A percentile compares a stretch with the other conserved stretches of the same genome.
Conservation (phyloP, 192 early-diverging fungal genomes). For the Ambispora gerdemannii region DNA sequence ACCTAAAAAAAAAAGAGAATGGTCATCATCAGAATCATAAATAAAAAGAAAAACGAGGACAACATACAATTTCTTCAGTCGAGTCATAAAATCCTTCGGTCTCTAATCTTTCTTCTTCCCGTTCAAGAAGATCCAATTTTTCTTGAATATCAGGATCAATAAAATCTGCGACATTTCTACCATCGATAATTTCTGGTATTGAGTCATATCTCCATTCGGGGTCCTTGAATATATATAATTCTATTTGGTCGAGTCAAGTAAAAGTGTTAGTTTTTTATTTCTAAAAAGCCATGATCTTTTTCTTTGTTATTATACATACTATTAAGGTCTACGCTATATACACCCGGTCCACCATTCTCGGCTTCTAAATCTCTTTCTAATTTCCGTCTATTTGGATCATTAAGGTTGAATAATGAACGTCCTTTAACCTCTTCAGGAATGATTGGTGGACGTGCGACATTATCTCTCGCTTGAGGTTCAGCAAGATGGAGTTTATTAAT, state of each 20-base stretch:
- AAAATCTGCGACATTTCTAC: conserved; percentile 98
- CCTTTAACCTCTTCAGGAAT: conserved; percentile 75
- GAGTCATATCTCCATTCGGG: conserved; percentile 95
- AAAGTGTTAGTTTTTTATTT: not conserved
- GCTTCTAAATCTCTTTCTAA: conserved; percentile 91
- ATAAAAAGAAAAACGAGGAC: too few species aligned
- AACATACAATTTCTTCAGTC: conserved; percentile 58
- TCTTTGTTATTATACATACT: conserved; percentile 45
- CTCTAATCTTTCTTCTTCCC: conserved; percentile 94
- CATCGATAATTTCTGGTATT: conserved; percentile 98
- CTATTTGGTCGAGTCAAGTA: conserved; percentile 38
- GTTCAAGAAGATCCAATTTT: conserved; percentile 89
- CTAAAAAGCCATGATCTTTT: not conserved
- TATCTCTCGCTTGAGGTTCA: conserved; percentile 81
- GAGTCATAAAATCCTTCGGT: conserved; percentile 93
- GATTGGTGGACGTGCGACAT: conserved; percentile 71
- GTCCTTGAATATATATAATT: conserved; percentile 79
- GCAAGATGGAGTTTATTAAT: conserved; percentile 96
- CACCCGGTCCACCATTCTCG: conserved; percentile 91
- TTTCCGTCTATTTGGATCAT: conserved; percentile 76
- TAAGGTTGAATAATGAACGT: conserved; percentile 70
- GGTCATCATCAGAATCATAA: not conserved
- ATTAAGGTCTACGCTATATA: conserved; percentile 93
- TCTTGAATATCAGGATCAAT: conserved; percentile 97
- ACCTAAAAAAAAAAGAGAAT: conserved; percentile 32